Evolutionary conservation across 2,329 filamentous ascomycete genomes (phyloP).

Genomic region (Escovopsis sp.): DNA sequence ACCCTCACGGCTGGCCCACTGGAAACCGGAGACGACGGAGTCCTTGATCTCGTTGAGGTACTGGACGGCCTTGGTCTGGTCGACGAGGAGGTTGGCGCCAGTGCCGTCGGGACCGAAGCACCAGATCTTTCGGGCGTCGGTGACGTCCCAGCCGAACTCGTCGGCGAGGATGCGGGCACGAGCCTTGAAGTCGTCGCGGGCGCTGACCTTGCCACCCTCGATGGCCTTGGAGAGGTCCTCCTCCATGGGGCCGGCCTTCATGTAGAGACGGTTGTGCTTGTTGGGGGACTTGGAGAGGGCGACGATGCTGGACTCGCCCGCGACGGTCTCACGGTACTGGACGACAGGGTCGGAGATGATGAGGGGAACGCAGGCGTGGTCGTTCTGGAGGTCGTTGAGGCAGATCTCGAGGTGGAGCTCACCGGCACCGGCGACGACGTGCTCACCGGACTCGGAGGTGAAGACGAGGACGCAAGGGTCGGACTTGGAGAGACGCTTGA

Average conservation of each 20-base stretch:
- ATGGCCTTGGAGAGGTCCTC: constrained; percentile 90
- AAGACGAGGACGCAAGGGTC: constrained; percentile 92
- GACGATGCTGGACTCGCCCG: constrained; percentile 73
- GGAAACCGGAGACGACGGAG: constrained; percentile 98
- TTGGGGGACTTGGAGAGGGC: constrained; percentile 99
- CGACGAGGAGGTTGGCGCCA: constrained; percentile 95
- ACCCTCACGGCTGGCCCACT: constrained; percentile 97
- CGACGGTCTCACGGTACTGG: constrained; percentile 94
- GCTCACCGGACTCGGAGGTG: constrained; percentile 88
- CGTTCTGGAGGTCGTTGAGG: constrained; percentile 98
- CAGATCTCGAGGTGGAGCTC: constrained; percentile 99
- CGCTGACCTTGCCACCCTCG: constrained; percentile 78
- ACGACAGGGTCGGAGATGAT: constrained; percentile 97
- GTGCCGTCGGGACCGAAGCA: constrained; percentile 97
- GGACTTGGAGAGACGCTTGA: constrained; percentile 99
- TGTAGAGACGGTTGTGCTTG: constrained; percentile 99
- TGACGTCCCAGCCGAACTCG: constrained; percentile 98
- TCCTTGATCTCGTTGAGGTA: constrained; percentile 99
- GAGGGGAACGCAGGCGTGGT: constrained; percentile 97
- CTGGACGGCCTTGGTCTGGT: constrained; percentile 99
- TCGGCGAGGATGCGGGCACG: constrained; percentile 93
- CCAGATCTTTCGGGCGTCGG: constrained; percentile 99
- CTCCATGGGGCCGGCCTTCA: constrained; percentile 75
- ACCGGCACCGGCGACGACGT: constrained; percentile 97
- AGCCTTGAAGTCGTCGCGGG: constrained; percentile 97